These are phyloP conservation scores for Platanthera zijinensis DNA, from an alignment of 106 monocot species.

Conservation along the genomic window DNA sequence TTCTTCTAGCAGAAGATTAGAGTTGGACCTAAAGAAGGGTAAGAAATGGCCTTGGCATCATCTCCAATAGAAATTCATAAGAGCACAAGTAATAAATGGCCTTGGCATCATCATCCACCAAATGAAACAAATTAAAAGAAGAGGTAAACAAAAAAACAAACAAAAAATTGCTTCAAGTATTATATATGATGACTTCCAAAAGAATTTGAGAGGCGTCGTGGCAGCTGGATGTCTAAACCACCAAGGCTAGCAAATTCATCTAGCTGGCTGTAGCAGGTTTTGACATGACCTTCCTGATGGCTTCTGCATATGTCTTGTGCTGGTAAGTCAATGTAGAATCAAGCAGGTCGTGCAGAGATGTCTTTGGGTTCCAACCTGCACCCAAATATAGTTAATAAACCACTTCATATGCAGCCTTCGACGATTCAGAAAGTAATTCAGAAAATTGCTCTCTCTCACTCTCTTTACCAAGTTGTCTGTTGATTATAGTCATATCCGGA, in stretches of 20 bases:
- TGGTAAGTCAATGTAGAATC: slow-evolving; percentile 25
- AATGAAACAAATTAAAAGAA: neutral
- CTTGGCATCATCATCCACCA: too few relatives aligned
- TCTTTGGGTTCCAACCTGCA: slow-evolving; percentile 27
- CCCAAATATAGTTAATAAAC: neutral
- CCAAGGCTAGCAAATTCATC: neutral
- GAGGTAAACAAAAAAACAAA: neutral
- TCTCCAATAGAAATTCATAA: neutral
- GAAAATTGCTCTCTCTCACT: neutral
- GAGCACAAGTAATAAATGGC: neutral
- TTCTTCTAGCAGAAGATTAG: too few relatives aligned
- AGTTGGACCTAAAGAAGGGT: too few relatives aligned
- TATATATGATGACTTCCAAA: neutral
- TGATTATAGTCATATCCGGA: slow-evolving; percentile 78
- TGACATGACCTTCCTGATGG: slow-evolving; percentile 15
- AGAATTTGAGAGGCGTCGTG: neutral
- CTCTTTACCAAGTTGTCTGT: slow-evolving; percentile 22
- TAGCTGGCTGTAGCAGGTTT: slow-evolving; percentile 16
- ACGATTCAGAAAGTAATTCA: neutral
- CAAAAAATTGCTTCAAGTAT: neutral
- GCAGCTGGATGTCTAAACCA: neutral
- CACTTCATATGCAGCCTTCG: neutral
- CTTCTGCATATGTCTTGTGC: slow-evolving; percentile 26
- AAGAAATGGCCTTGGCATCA: too few relatives aligned
- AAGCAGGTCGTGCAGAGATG: slow-evolving; percentile 20